Base-by-base conservation (phyloP, 2,329 filamentous ascomycete genomes). In the Didymellaceae sp. region DNA sequence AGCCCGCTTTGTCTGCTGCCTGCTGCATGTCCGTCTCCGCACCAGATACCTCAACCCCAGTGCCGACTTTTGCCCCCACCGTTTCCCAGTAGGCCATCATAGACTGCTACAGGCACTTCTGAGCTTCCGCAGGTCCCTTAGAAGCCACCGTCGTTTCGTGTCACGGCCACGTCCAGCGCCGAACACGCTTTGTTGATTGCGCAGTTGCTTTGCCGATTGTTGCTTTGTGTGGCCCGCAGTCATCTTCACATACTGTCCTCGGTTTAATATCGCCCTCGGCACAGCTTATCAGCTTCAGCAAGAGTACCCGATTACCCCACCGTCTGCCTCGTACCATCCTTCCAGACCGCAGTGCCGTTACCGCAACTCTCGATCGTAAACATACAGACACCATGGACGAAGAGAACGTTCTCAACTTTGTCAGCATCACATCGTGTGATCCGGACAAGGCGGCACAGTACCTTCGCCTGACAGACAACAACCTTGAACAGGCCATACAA, bases 401-500 rank as follows among this genome's bases (percentile, higher is more conserved):
- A 62, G 86, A 87, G 60, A 75, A 79, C 54, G 83, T 97, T 62
- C 83, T 84, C 57, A 85, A 86, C 66, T 97, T 99, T 72, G 85
- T 86, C 66, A 81, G 82, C 74, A 89, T 99, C 71, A 97, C 94
- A 30, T 87, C 86, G 61, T 84, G 88, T 52, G 85, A 81, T 55
- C 82, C 86, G 21, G 81, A 87, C 59, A 85, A 92, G 57, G 94
- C 93, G 22, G 83, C 85, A 55, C 88, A 89, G 61, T 96, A 95
- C 74, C 83, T 97, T 38, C 83, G 89, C 63, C 83, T 99, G 69
- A 87, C 91, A n/a, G 88, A 90, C 62, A 86, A 86, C 65, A 88
- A 96, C 69, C 79, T 93, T 42, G 86, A 91, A 73, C 88, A 93
- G 67, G 94, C 94, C 20, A 87, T 97, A 63, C 86, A 90, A 67